phyloP scores from a whole-genome alignment of 768 basidiomycete species.

The Amanita molliuscula region DNA sequence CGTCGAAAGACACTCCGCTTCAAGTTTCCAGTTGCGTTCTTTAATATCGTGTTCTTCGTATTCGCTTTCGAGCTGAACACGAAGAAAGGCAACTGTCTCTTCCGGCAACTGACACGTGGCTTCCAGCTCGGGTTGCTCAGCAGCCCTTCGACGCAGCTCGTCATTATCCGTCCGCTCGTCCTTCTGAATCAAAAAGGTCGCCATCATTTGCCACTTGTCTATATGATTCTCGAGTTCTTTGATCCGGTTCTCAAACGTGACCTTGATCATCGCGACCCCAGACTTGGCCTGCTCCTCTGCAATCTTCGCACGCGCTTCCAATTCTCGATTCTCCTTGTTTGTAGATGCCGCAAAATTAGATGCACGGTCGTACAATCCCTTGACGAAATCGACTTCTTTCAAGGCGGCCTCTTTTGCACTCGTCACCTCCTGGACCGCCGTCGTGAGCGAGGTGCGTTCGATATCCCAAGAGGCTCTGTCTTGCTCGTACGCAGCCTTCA shows the following conservation, averaged over 20 bases:
- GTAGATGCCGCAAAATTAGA: conserved; percentile 37
- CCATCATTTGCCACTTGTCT: conserved; percentile 34
- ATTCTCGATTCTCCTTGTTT: conserved; percentile 37
- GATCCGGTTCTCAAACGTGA: conserved; percentile 36
- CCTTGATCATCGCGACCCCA: conserved; percentile 44
- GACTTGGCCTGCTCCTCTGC: conserved; percentile 44
- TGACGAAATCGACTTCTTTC: conserved; percentile 42
- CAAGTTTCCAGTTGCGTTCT: conserved; percentile 12
- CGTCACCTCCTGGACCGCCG: conserved; percentile 19
- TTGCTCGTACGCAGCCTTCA: conserved; percentile 4
- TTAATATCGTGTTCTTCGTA: conserved; percentile 11
- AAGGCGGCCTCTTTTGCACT: conserved; percentile 25
- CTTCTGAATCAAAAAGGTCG: conserved; percentile 43
- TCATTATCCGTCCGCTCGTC: conserved; percentile 46
- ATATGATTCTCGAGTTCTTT: conserved; percentile 37
- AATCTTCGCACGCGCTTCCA: conserved; percentile 35
- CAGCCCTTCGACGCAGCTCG: conserved; percentile 46
- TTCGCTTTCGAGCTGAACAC: conserved; percentile 11
- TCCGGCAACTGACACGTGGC: conserved; percentile 24
- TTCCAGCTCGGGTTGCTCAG: conserved; percentile 41
- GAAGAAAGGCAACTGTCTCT: conserved; percentile 14
- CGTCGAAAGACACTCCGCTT: conserved; percentile 13
- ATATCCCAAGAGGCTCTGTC: conserved; percentile 22
- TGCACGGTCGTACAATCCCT: conserved; percentile 41
- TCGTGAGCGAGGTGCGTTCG: conserved; percentile 18